Percentiles rank a stretch among this genome's conserved stretches.
These are phyloP conservation scores for Garcia nutans DNA, from an alignment of 345 rosid species.

Conservation along the genomic window DNA sequence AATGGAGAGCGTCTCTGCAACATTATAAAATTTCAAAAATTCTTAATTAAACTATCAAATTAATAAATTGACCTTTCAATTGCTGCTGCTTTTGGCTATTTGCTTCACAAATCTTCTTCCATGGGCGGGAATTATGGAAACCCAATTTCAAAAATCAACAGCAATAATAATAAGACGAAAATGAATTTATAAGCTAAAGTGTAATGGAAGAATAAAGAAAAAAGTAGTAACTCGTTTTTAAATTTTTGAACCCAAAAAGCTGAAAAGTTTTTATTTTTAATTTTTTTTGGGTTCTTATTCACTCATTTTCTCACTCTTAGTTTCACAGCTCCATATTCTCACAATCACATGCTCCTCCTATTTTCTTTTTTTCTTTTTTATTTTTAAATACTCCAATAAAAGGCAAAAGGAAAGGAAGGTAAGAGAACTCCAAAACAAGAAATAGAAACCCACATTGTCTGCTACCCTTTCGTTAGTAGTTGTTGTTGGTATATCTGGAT, in stretches of 20 bases:
- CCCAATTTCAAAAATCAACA: conserved; percentile 29
- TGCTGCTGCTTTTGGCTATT: no score
- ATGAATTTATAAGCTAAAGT: not conserved
- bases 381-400: not conserved
- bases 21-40: not conserved
- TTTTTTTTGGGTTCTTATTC: not conserved
- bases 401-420: not conserved
- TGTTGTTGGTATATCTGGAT: conserved; percentile 3
- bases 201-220: conserved; percentile 1
- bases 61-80: not conserved
- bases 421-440: conserved; percentile 24
- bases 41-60: not conserved
- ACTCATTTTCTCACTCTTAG: conserved; percentile 1
- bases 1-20: conserved; percentile 11
- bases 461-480: not conserved
- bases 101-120: not conserved
- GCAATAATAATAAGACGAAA: not conserved
- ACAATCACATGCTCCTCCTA: conserved; percentile 27
- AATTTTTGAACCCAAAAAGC: conserved; percentile 22
- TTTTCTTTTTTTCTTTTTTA: not conserved
- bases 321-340: conserved; percentile 18
- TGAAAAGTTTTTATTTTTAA: conserved; percentile 29
- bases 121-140: conserved; percentile 40
- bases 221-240: not conserved
- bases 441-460: conserved; percentile 35